phyloP scores from a whole-genome alignment of 1,139 yeast species.

The Sugiyamaella grinbergsii region DNA sequence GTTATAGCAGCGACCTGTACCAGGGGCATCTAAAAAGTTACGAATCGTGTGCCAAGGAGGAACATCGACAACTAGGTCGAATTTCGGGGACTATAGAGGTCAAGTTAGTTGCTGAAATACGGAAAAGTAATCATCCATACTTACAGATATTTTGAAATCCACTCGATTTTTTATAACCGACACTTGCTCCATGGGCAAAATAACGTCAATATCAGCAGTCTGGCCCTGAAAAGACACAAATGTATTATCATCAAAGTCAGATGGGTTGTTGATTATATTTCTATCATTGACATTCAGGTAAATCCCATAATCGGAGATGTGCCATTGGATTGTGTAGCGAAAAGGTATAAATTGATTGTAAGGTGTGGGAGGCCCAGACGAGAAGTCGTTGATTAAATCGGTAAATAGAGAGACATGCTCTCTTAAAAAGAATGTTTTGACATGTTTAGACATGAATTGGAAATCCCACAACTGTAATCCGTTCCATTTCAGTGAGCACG shows the following conservation, averaged over 20 bases:
- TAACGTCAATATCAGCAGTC: constrained; percentile 50
- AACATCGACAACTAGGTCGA: constrained; percentile 65
- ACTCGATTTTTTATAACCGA: constrained; percentile 60
- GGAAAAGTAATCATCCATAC: constrained; percentile 4
- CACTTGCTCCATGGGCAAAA: constrained; percentile 64
- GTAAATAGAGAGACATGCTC: constrained; percentile 80
- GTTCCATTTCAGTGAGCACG: constrained; percentile 81
- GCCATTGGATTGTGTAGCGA: constrained; percentile 64
- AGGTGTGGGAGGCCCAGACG: constrained; percentile 66
- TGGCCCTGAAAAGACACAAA: constrained; percentile 75
- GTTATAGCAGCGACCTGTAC: constrained; percentile 65
- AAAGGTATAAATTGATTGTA: constrained; percentile 79
- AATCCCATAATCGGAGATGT: constrained; percentile 56
- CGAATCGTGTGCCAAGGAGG: constrained; percentile 92
- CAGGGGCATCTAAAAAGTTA: constrained; percentile 64
- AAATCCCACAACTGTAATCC: constrained; percentile 72
- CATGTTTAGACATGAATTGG: constrained; percentile 53
- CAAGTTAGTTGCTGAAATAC: constrained; percentile 10
- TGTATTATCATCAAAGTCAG: constrained; percentile 78
- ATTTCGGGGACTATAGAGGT: constrained; percentile 54
- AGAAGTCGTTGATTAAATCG: constrained; percentile 76
- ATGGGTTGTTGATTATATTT: constrained; percentile 84
- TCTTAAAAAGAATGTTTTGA: constrained; percentile 67
- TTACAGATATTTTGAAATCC: constrained; percentile 49
- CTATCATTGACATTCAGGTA: constrained; percentile 80